These are phyloP conservation scores for Naganishia randhawae DNA, from an alignment of 768 basidiomycete species.

Conservation along the genomic window DNA sequence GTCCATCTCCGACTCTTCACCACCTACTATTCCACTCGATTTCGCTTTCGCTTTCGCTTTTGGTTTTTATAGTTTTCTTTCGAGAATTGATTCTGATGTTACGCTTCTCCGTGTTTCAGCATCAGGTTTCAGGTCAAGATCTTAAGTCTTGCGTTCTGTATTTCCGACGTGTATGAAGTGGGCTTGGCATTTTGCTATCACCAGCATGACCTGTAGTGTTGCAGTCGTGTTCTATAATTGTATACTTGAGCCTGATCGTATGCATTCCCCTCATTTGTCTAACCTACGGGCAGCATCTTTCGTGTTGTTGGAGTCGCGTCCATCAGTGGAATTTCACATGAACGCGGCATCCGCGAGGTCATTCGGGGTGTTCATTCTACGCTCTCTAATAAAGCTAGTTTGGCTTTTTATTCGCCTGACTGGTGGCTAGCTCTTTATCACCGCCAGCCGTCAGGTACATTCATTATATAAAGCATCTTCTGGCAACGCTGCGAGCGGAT, in stretches of 20 bases:
- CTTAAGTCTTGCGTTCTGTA: not conserved
- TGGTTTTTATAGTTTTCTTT: not conserved
- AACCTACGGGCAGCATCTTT: not conserved
- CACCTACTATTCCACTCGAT: not conserved
- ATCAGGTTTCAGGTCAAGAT: not conserved
- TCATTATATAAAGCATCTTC: conserved; percentile 2
- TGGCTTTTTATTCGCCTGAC: not conserved
- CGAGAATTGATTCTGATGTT: not conserved
- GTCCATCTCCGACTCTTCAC: not conserved
- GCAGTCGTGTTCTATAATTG: not conserved
- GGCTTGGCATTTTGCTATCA: too few relatives aligned
- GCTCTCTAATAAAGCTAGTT: too few relatives aligned
- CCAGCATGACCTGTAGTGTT: not conserved
- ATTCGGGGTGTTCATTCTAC: too few relatives aligned
- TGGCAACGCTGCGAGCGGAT: conserved; percentile 10
- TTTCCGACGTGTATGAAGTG: too few relatives aligned
- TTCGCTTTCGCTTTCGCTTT: conserved; percentile 22
- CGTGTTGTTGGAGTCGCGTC: too few relatives aligned
- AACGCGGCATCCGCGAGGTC: too few relatives aligned
- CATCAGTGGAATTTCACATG: too few relatives aligned
- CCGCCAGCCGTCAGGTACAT: conserved; percentile 18
- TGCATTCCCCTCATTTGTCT: not conserved
- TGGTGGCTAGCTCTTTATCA: too few relatives aligned
- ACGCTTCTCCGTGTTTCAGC: not conserved
- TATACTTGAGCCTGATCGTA: not conserved